These are phyloP conservation scores for Amaranthus tricolor DNA, from an alignment of 179 eudicot genomes.

Conservation along the genomic window DNA sequence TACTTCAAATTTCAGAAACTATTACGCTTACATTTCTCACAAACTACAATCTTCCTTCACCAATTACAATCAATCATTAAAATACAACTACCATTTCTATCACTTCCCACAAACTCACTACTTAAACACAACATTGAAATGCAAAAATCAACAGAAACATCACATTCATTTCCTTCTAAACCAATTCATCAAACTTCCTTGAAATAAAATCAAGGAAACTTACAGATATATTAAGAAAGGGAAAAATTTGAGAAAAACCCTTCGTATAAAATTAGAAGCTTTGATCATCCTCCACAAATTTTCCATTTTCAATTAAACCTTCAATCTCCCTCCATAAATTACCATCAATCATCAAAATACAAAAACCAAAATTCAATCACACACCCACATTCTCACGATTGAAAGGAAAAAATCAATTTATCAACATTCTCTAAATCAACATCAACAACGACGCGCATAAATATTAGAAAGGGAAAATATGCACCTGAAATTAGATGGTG, in stretches of 20 bases:
- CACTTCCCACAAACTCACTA: not conserved
- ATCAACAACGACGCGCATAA: not conserved
- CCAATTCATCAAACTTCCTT: not conserved
- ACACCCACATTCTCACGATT: not conserved
- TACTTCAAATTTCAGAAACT: too few relatives aligned
- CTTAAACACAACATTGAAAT: too few relatives aligned
- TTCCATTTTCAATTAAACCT: too few relatives aligned
- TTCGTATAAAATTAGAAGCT: too few relatives aligned
- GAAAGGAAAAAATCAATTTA: too few relatives aligned
- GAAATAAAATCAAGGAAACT: too few relatives aligned
- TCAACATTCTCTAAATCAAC: not conserved
- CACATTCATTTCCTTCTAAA: not conserved
- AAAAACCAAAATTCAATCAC: not conserved
- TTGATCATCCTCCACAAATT: not conserved
- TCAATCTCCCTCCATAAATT: not conserved
- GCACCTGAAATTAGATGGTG: constrained; percentile 69
- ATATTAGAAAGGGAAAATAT: not conserved
- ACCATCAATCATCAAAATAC: not conserved
- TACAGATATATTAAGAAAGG: not conserved
- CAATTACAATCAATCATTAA: not conserved
- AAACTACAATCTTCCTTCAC: too few relatives aligned
- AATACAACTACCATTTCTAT: not conserved
- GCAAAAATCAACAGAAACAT: too few relatives aligned
- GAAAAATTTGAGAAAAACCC: not conserved
- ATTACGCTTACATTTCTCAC: too few relatives aligned